These are phyloP conservation scores for Basipetospora chlamydospora DNA, from an alignment of 2,329 filamentous ascomycete species.

Conservation along the genomic window DNA sequence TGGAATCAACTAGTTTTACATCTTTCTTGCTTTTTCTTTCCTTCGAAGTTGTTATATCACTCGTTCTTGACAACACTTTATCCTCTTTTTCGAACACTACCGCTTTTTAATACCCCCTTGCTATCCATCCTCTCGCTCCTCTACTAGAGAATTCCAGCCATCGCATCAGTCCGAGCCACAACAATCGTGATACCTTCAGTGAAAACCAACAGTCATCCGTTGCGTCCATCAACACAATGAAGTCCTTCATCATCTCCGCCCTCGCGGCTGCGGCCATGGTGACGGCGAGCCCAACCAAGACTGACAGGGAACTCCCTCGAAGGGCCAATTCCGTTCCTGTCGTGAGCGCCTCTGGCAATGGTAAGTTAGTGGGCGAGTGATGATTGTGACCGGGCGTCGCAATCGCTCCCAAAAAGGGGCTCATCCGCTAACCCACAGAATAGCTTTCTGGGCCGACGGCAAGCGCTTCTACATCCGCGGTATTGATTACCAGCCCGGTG, in stretches of 20 bases:
- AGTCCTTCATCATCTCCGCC: slow-evolving; percentile 30
- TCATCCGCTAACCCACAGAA: no score
- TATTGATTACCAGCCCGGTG: slow-evolving; percentile 49
- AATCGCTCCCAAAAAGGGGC: no score
- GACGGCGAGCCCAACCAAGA: slow-evolving; percentile 34
- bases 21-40: not conserved
- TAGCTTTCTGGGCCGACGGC: slow-evolving; percentile 40
- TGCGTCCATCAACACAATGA: slow-evolving; percentile 29
- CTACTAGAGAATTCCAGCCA: not conserved
- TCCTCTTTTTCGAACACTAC: not conserved
- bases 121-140: not conserved
- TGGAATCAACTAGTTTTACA: not conserved
- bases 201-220: not conserved
- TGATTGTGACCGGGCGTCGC: no score
- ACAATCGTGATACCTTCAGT: no score
- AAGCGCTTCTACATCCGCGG: slow-evolving; percentile 45
- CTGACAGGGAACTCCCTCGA: slow-evolving; percentile 29
- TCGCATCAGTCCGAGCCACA: no score
- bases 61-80: slow-evolving; percentile 1
- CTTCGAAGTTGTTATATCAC: not conserved
- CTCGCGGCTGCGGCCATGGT: slow-evolving; percentile 30
- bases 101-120: slow-evolving; percentile 1
- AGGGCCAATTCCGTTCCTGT: slow-evolving; percentile 35
- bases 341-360: slow-evolving; percentile 42
- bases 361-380: no score